Evolutionary conservation across 2,329 filamentous ascomycete genomes (phyloP), one percentile per base, ranked within the genome.

Genomic region (Sporothrix protearum): DNA sequence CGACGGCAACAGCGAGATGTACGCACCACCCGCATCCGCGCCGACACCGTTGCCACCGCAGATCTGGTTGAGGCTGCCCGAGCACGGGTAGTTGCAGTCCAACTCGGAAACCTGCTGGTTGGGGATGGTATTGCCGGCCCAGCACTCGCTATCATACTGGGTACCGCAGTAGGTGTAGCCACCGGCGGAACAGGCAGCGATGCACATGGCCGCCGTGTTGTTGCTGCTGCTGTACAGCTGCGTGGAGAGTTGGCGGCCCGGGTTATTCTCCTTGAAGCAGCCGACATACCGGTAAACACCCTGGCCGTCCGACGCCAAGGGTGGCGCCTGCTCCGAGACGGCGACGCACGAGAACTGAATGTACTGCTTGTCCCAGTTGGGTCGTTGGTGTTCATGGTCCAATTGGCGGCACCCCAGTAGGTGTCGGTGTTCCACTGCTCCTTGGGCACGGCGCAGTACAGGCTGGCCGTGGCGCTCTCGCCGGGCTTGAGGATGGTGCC

Each of bases 381-480:
- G 71, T 88, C 87, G 68, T 87, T 85, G 61, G 84, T 85, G 76
- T 88, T 89, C 76, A 89, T 81, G 0, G 84, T 87, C 87, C 87
- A 89, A 1, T 79, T 76, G 0, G 86, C 85, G 0, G 77, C 79
- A 2, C 84, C 84, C 3, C 79, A 80, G 73, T 85, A 87, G 0
- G 83, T 77, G n/a, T 85, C 81, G 1, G 82, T 78, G 74, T 89
- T 88, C 81, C 86, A 86, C 73, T 88, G 86, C 0, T 81, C 80
- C 76, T 87, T 87, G 9, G 86, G 86, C 0, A 85, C 85, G 1
- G 85, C 81, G 75, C 87, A 89, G 72, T 84, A 85, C 8, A 89
- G 77, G 0, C 80, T 82, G 1, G 87, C 87, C 0, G 83, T 85
- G 1, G 81, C 82, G 63, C 81, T 87, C 74, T 87, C 76, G 0